phyloP scores from a whole-genome alignment of 1,284 basidiomycete species.

The Cutaneotrichosporon arboriforme region DNA sequence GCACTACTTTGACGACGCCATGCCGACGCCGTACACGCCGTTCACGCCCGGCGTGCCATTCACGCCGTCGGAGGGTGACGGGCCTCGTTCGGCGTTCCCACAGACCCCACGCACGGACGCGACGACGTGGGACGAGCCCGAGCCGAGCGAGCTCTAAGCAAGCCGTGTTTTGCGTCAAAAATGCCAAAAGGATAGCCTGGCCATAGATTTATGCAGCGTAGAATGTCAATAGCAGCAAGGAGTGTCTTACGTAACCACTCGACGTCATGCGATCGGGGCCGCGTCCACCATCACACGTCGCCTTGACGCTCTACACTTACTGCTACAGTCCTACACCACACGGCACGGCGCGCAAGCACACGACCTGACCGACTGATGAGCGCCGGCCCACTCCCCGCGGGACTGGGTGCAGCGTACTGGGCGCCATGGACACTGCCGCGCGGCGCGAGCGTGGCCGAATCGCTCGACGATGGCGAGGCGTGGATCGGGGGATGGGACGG shows the following conservation, averaged over 20 bases:
- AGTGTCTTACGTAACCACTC: no score
- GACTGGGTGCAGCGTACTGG: slow-evolving; percentile 7
- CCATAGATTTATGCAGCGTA: no score
- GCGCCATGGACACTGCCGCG: neutral
- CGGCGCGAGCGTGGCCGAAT: slow-evolving; percentile 18
- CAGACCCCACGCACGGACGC: slow-evolving; percentile 41
- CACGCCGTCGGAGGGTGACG: slow-evolving; percentile 19
- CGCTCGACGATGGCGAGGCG: slow-evolving; percentile 62
- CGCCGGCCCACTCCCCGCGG: neutral
- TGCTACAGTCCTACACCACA: no score
- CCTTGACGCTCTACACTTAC: no score
- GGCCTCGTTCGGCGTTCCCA: slow-evolving; percentile 3
- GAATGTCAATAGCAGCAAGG: no score
- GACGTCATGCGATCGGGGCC: no score
- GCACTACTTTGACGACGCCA: slow-evolving; percentile 81
- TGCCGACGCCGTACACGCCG: slow-evolving; percentile 44
- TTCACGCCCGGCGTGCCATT: slow-evolving; percentile 35
- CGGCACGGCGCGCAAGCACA: no score
- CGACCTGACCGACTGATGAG: no score
- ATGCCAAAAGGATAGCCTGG: no score
- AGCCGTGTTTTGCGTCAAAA: neutral
- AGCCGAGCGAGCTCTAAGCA: slow-evolving; percentile 37
- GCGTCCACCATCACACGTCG: no score
- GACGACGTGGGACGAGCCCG: slow-evolving; percentile 32
- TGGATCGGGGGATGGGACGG: slow-evolving; percentile 65